phyloP scores from a whole-genome alignment of 768 basidiomycete species.

The Leccinum imitatum region DNA sequence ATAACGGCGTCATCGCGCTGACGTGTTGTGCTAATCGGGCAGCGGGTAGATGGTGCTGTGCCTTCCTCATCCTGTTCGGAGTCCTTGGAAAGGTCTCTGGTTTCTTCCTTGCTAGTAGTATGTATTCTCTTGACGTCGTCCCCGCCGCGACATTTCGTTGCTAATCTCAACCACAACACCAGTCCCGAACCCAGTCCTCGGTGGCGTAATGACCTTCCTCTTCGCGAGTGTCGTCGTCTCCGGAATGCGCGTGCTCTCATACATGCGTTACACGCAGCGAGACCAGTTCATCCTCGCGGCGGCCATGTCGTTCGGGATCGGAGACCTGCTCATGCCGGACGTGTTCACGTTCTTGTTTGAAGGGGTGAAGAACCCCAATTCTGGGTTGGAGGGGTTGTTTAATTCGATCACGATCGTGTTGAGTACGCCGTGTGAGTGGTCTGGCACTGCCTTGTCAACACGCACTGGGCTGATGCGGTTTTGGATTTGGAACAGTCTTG shows the following conservation, averaged over 20 bases:
- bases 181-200: slow-evolving; percentile 79
- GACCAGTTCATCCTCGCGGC: slow-evolving; percentile 72
- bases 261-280: slow-evolving; percentile 56
- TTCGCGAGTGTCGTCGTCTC: slow-evolving; percentile 71
- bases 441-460: neutral
- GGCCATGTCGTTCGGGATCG: slow-evolving; percentile 67
- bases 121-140: slow-evolving; percentile 14
- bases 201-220: slow-evolving; percentile 85
- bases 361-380: slow-evolving; percentile 49
- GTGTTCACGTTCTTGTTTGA: slow-evolving; percentile 74
- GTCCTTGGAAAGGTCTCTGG: slow-evolving; percentile 81
- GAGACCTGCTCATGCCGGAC: slow-evolving; percentile 62
- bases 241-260: slow-evolving; percentile 68
- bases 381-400: slow-evolving; percentile 66
- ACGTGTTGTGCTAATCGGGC: slow-evolving; percentile 71
- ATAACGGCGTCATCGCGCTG: slow-evolving; percentile 84
- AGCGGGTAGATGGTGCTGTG: slow-evolving; percentile 79
- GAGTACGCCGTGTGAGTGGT: slow-evolving; percentile 71
- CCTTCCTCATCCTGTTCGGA: slow-evolving; percentile 78
- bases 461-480: neutral
- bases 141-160: neutral
- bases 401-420: slow-evolving; percentile 78
- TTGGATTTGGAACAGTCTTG: slow-evolving; percentile 40
- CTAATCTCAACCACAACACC: neutral
- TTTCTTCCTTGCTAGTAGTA: slow-evolving; percentile 76